These are phyloP conservation scores for Annona squamosa DNA, from an alignment of 164 flowering plant genomes.

Conservation along the genomic window DNA sequence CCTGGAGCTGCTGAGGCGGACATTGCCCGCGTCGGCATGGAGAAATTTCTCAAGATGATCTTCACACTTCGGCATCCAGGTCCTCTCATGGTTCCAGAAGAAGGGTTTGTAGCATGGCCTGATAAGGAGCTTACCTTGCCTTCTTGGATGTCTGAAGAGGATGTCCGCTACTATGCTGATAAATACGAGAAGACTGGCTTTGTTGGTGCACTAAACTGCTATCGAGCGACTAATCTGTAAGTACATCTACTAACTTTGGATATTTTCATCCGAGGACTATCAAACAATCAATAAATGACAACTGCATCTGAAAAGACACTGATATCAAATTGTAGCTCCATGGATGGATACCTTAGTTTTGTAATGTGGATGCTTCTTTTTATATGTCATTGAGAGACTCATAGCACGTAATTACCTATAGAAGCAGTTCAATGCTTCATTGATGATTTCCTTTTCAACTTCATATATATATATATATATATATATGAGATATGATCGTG, in stretches of 20 bases:
- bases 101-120: not conserved
- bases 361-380: too few relatives aligned
- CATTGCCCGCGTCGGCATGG: slow-evolving; percentile 33
- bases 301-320: too few relatives aligned
- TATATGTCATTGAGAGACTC: too few relatives aligned
- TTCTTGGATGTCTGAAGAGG: slow-evolving; percentile 47
- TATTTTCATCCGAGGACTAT: not conserved
- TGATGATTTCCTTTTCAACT: too few relatives aligned
- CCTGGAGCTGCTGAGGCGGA: slow-evolving; percentile 50
- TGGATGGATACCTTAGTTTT: too few relatives aligned
- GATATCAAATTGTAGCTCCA: too few relatives aligned
- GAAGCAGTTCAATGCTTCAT: too few relatives aligned
- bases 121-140: slow-evolving; percentile 22
- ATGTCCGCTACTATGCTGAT: slow-evolving; percentile 30
- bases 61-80: slow-evolving; percentile 26
- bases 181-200: slow-evolving; percentile 45
- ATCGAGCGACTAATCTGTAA: slow-evolving; percentile 45
- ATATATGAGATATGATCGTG: too few relatives aligned
- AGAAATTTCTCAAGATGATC: slow-evolving; percentile 38
- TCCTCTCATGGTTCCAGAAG: slow-evolving; percentile 31
- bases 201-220: slow-evolving; percentile 48
- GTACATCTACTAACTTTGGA: slow-evolving; percentile 7
- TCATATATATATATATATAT: not conserved
- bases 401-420: too few relatives aligned
- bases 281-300: too few relatives aligned